phyloP scores from a whole-genome alignment of 345 rosid genomes.

The Abelmoschus esculentus region DNA sequence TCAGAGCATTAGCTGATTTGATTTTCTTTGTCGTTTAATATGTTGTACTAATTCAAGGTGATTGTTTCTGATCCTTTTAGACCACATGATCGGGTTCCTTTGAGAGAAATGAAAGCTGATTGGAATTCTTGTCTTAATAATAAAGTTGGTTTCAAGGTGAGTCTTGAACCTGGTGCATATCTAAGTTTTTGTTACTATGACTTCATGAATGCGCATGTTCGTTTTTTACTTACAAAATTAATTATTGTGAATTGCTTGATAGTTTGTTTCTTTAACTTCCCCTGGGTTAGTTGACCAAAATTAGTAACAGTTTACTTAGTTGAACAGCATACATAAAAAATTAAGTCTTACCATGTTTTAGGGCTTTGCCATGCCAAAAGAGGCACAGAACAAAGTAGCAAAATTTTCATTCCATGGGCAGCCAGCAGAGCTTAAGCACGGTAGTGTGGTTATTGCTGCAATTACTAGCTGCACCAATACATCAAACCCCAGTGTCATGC shows the following conservation, averaged over 20 bases:
- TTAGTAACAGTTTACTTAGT: background rate
- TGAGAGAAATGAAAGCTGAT: slow-evolving; percentile 91
- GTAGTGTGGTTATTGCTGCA: slow-evolving; percentile 98
- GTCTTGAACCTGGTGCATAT: slow-evolving; percentile 7
- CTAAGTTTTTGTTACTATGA: slow-evolving; percentile 3
- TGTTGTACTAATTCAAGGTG: background rate
- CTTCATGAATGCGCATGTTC: background rate
- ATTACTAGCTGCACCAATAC: slow-evolving; percentile 98
- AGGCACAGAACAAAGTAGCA: slow-evolving; percentile 60
- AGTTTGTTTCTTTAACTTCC: background rate
- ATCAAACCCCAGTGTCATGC: slow-evolving; percentile 99
- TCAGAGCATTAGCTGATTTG: too few relatives aligned
- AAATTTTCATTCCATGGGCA: slow-evolving; percentile 78
- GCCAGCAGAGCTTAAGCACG: slow-evolving; percentile 91
- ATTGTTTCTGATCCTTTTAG: slow-evolving; percentile 33
- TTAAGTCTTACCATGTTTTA: slow-evolving; percentile 15
- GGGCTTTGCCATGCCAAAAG: slow-evolving; percentile 96
- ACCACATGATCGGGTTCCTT: slow-evolving; percentile 93
- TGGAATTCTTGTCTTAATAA: slow-evolving; percentile 91
- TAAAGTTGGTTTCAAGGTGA: slow-evolving; percentile 88
- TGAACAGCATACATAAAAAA: background rate
- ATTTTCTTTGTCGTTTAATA: background rate
- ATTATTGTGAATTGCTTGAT: background rate
- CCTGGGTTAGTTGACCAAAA: background rate
- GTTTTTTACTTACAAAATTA: too few relatives aligned